Conservation (phyloP, 257 asterid species). For the Voacanga thouarsii region DNA sequence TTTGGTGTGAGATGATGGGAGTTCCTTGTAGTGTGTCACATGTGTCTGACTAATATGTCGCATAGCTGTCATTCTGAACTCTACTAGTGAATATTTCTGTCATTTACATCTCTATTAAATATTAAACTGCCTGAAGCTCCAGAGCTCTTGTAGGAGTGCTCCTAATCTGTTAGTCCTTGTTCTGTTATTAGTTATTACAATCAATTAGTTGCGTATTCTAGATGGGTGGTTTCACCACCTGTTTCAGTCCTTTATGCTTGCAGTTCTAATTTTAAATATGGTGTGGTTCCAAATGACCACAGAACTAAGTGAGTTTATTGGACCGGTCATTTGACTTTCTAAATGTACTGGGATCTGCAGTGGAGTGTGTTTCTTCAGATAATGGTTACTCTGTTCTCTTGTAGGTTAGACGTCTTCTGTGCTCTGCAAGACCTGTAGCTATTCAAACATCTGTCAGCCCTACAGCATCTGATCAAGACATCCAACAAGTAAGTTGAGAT, state of each 20-base stretch:
- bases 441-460: conserved; percentile 91
- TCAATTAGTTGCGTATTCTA: not conserved
- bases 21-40: not conserved
- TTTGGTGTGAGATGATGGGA: not conserved
- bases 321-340: not conserved
- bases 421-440: conserved; percentile 88
- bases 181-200: not conserved
- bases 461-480: conserved; percentile 92
- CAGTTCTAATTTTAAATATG: not conserved
- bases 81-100: not conserved
- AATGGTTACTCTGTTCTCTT: not conserved
- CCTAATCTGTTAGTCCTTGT: not conserved
- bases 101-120: not conserved
- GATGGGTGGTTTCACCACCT: not conserved
- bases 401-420: conserved; percentile 83
- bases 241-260: not conserved
- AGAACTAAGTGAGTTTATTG: not conserved
- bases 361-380: not conserved
- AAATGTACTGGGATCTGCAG: not conserved
- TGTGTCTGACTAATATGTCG: not conserved
- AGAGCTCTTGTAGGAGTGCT: not conserved
- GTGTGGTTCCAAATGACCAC: not conserved
- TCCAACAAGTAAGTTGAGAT: conserved; percentile 71
- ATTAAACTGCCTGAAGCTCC: not conserved
- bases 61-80: not conserved